Evolutionary conservation across 768 basidiomycete genomes (phyloP).

Genomic region (Tremella yokohamensis): DNA sequence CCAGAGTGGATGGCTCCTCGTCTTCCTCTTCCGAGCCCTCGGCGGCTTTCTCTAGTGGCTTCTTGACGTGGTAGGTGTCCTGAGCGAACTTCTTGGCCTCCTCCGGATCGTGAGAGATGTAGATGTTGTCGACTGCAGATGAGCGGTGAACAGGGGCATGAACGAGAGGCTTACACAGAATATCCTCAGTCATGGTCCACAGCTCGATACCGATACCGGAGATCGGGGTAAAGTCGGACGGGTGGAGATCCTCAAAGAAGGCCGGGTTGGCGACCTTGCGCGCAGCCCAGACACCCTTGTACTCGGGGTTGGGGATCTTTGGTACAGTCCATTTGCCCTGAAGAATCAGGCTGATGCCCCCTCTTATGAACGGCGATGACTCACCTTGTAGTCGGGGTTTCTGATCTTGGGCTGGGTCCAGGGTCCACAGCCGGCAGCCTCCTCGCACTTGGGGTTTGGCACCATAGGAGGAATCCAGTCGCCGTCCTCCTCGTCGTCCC

Average conservation of each 20-base stretch:
- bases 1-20: conserved; percentile 64
- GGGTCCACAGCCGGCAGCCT: conserved; percentile 88
- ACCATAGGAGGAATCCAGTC: conserved; percentile 93
- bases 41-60: conserved; percentile 67
- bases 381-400: conserved; percentile 81
- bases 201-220: conserved; percentile 96
- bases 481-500: conserved; percentile 99
- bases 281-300: conserved; percentile 93
- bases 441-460: conserved; percentile 82
- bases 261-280: conserved; percentile 84
- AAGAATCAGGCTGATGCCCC: conserved; percentile 6
- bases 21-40: conserved; percentile 57
- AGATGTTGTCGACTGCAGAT: conserved; percentile 58
- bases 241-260: conserved; percentile 82
- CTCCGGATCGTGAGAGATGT: conserved; percentile 80
- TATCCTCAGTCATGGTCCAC: conserved; percentile 87
- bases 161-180: conserved; percentile 53
- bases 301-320: conserved; percentile 91
- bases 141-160: conserved; percentile 63
- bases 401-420: conserved; percentile 88
- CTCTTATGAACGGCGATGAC: conserved; percentile 1
- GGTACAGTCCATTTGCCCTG: conserved; percentile 93
- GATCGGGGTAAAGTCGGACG: conserved; percentile 81
- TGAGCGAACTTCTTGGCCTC: conserved; percentile 78
- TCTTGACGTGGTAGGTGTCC: conserved; percentile 91